Evolutionary conservation across 345 rosid species (phyloP).

Genomic region (Erysimum cheiranthoides): DNA sequence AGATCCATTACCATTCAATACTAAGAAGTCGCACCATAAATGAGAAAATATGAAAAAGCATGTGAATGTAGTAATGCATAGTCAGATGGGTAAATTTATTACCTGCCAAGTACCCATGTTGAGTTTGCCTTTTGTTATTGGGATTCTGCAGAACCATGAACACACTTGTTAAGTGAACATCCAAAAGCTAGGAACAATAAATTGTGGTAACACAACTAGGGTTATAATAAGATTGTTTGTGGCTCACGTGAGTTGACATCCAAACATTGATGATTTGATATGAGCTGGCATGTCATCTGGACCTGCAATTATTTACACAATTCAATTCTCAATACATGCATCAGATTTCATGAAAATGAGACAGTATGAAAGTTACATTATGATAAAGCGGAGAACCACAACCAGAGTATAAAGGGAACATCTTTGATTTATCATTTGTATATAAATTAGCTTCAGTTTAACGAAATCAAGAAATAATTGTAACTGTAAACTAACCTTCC

Average conservation of each 20-base stretch:
- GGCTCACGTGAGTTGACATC: slow-evolving; percentile 79
- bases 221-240: slow-evolving; percentile 20
- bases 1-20: slow-evolving; percentile 1
- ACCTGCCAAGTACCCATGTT: slow-evolving; percentile 99
- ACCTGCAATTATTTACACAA: slow-evolving; percentile 56
- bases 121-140: slow-evolving; percentile 81
- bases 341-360: background rate
- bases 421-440: background rate
- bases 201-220: background rate
- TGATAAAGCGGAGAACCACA: background rate
- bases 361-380: background rate
- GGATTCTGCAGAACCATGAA: slow-evolving; percentile 61
- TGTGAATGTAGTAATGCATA: slow-evolving; percentile 16
- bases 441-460: background rate
- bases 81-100: slow-evolving; percentile 16
- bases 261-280: slow-evolving; percentile 94
- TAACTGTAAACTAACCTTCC: slow-evolving; percentile 61
- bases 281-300: slow-evolving; percentile 99
- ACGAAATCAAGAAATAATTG: background rate
- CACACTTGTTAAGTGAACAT: background rate
- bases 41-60: slow-evolving; percentile 17
- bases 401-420: slow-evolving; percentile 4
- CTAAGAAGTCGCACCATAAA: slow-evolving; percentile 11
- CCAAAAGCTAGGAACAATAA: slow-evolving; percentile 3
- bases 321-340: slow-evolving; percentile 22